These are phyloP conservation scores for Solanum dulcamara DNA, from an alignment of 257 asterid genomes.

Conservation along the genomic window DNA sequence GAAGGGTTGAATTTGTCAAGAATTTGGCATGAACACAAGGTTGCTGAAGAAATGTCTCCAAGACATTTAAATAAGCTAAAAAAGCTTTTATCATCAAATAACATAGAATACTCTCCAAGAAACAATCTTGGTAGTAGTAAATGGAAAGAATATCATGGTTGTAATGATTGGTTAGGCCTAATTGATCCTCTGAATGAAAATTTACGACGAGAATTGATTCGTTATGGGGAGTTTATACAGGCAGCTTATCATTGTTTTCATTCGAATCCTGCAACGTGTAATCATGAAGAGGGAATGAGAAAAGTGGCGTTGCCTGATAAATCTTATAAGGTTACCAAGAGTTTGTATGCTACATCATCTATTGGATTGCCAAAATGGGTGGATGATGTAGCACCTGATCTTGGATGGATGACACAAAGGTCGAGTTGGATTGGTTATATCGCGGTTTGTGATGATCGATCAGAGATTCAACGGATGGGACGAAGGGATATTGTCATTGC, in stretches of 20 bases:
- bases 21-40: constrained; percentile 70
- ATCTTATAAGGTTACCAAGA: constrained; percentile 61
- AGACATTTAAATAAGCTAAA: constrained; percentile 50
- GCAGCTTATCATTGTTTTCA: constrained; percentile 84
- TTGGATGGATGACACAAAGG: constrained; percentile 91
- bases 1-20: constrained; percentile 29
- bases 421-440: constrained; percentile 89
- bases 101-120: constrained; percentile 58
- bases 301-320: constrained; percentile 54
- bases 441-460: constrained; percentile 64
- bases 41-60: constrained; percentile 91
- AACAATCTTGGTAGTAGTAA: constrained; percentile 39
- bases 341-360: constrained; percentile 70
- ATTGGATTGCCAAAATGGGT: constrained; percentile 77
- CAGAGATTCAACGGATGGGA: constrained; percentile 82
- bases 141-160: constrained; percentile 85
- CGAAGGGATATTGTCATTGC: constrained; percentile 83
- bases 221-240: constrained; percentile 81
- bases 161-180: constrained; percentile 67
- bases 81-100: constrained; percentile 49
- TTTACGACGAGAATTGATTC: constrained; percentile 78
- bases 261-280: constrained; percentile 44
- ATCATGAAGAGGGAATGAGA: constrained; percentile 28
- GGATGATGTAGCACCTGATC: constrained; percentile 71
- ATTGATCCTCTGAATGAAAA: constrained; percentile 91